A percentile compares a stretch with the other conserved stretches of the same genome.
Evolutionary conservation across 2,329 filamentous ascomycete species (phyloP).

Genomic region (Domatiomyces catenatus): DNA sequence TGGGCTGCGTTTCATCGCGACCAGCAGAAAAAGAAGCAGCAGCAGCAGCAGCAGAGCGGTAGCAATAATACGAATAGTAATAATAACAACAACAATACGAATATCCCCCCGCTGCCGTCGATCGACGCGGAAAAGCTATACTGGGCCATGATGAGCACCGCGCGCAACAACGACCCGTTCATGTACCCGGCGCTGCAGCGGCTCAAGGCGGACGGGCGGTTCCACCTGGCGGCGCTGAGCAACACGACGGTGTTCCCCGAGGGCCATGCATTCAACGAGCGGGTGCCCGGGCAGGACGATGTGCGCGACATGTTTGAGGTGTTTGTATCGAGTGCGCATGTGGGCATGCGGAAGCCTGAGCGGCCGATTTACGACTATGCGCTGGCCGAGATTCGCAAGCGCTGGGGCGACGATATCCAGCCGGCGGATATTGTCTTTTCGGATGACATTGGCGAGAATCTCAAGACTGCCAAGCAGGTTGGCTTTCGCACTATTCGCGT

Average conservation of each 20-base stretch:
- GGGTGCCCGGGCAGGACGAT: conserved; percentile 34
- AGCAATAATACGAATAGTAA: no score
- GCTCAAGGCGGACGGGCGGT: conserved; percentile 48
- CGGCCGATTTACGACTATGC: conserved; percentile 64
- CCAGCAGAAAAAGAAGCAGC: conserved; percentile 9
- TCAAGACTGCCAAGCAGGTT: conserved; percentile 58
- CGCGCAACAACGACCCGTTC: conserved; percentile 60
- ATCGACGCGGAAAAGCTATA: conserved; percentile 71
- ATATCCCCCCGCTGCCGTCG: conserved; percentile 48
- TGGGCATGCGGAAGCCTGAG: conserved; percentile 78
- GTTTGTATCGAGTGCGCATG: conserved; percentile 73
- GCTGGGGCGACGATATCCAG: conserved; percentile 38
- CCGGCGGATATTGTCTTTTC: conserved; percentile 66
- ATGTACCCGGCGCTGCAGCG: conserved; percentile 70
- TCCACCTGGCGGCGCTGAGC: conserved; percentile 65
- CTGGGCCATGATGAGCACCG: conserved; percentile 74
- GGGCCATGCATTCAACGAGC: conserved; percentile 49
- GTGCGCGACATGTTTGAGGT: conserved; percentile 62
- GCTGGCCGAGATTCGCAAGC: conserved; percentile 48
- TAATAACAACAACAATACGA: conserved; percentile 9
- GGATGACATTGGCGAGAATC: conserved; percentile 87
- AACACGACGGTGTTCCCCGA: conserved; percentile 81
- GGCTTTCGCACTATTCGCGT: conserved; percentile 82
- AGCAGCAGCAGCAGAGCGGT: conserved; percentile 11
- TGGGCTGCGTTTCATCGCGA: conserved; percentile 49